Conservation (phyloP, 495 filamentous ascomycete genomes). For the Echria macrotheca region DNA sequence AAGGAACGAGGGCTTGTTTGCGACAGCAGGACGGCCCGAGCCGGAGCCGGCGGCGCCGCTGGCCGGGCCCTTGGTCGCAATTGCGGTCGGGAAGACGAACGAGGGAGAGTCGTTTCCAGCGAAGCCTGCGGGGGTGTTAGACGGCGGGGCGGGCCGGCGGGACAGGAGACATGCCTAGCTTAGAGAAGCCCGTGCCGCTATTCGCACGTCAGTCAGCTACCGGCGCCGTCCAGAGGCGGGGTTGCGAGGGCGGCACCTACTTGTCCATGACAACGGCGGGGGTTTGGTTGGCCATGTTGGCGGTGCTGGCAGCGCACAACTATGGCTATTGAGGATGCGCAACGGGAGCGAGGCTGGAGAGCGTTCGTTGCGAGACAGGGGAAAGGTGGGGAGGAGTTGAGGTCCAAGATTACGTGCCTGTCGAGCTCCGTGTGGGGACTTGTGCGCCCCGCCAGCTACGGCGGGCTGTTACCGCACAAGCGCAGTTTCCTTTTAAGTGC, state of each 20-base stretch:
- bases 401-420: conserved; percentile 35
- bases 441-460: conserved; percentile 18
- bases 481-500: conserved; percentile 1
- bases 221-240: no score
- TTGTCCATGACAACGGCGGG: conserved; percentile 99
- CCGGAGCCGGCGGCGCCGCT: conserved; percentile 66
- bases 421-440: conserved; percentile 17
- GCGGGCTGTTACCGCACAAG: conserved; percentile 7
- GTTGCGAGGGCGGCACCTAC: conserved; percentile 52
- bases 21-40: conserved; percentile 82
- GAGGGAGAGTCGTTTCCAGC: conserved; percentile 98
- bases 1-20: conserved; percentile 89
- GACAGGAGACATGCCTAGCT: conserved; percentile 83
- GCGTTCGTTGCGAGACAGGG: conserved; percentile 13
- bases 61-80: conserved; percentile 82
- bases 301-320: conserved; percentile 23
- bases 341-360: conserved; percentile 9
- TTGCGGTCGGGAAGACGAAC: conserved; percentile 98
- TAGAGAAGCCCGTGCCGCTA: conserved; percentile 98
- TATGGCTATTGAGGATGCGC: conserved; percentile 16
- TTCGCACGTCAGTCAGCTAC: conserved; percentile 20
- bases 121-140: conserved; percentile 60
- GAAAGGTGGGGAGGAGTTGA: conserved; percentile 19
- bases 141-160: conserved; percentile 5
- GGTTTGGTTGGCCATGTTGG: conserved; percentile 88